phyloP scores from a whole-genome alignment of 2,329 filamentous ascomycete species.

The Cladosporium oxysporum region DNA sequence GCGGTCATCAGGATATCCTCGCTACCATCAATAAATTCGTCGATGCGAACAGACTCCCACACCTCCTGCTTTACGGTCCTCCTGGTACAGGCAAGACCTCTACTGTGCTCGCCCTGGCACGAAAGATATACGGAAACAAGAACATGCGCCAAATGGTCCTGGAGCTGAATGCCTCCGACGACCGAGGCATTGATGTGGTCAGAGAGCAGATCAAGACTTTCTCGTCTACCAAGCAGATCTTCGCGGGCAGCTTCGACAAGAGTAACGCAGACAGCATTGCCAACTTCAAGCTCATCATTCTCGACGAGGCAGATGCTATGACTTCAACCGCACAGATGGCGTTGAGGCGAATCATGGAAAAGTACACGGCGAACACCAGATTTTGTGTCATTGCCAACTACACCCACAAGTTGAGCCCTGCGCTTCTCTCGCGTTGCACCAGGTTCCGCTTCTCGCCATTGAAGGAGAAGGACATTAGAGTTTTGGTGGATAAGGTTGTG shows the following conservation, averaged over 20 bases:
- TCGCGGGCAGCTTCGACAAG: constrained; percentile 53
- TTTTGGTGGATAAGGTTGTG: constrained; percentile 85
- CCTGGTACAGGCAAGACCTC: constrained; percentile 98
- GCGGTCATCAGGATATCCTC: constrained; percentile 94
- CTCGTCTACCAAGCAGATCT: constrained; percentile 96
- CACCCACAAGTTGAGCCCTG: constrained; percentile 94
- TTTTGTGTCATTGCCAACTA: constrained; percentile 99
- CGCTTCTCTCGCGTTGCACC: constrained; percentile 88
- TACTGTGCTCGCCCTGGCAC: constrained; percentile 87
- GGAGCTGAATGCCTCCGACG: constrained; percentile 95
- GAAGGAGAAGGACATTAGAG: constrained; percentile 82
- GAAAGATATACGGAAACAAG: constrained; percentile 85
- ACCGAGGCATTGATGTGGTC: constrained; percentile 96
- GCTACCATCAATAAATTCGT: constrained; percentile 98
- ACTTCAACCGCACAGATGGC: constrained; percentile 99
- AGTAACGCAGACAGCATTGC: constrained; percentile 54
- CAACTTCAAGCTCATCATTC: constrained; percentile 90
- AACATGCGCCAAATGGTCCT: constrained; percentile 99
- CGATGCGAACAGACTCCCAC: constrained; percentile 88
- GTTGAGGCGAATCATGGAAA: constrained; percentile 94
- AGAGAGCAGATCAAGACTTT: constrained; percentile 99
- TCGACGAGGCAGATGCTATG: constrained; percentile 99
- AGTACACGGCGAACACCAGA: constrained; percentile 95
- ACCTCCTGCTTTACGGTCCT: constrained; percentile 94
- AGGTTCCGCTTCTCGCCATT: constrained; percentile 93